A percentile compares a stretch with the other conserved stretches of the same genome.
These are phyloP conservation scores for Hemerocallis citrina DNA, from an alignment of 106 monocot species.

Conservation along the genomic window DNA sequence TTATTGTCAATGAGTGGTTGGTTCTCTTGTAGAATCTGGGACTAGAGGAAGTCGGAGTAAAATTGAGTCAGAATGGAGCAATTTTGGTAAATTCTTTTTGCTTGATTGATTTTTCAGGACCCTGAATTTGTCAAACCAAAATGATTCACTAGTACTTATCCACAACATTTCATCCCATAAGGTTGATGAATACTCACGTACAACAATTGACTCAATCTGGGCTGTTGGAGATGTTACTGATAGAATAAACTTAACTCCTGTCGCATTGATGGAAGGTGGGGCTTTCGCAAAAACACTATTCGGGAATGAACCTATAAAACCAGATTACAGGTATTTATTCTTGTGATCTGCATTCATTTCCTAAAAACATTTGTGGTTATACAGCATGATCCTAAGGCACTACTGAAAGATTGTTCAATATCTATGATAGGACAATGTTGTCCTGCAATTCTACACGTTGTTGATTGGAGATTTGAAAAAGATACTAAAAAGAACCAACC, in stretches of 20 bases:
- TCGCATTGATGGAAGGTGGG: conserved; percentile 94
- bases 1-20: neutral
- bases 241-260: conserved; percentile 89
- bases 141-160: neutral
- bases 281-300: conserved; percentile 95
- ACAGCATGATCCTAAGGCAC: neutral
- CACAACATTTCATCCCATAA: conserved; percentile 12
- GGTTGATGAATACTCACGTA: conserved; percentile 92
- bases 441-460: no score
- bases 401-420: neutral
- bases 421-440: no score
- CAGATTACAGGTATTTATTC: conserved; percentile 59
- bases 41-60: conserved; percentile 83
- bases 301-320: conserved; percentile 66
- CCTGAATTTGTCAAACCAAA: neutral
- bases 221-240: conserved; percentile 97
- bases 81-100: conserved; percentile 49
- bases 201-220: conserved; percentile 92
- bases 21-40: conserved; percentile 65
- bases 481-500: no score
- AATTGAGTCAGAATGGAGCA: conserved; percentile 76
- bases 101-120: neutral
- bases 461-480: no score
- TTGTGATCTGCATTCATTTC: neutral
- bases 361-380: no score